Base-by-base conservation (phyloP, 139 green algal genomes). In the Micromonas pusilla region DNA sequence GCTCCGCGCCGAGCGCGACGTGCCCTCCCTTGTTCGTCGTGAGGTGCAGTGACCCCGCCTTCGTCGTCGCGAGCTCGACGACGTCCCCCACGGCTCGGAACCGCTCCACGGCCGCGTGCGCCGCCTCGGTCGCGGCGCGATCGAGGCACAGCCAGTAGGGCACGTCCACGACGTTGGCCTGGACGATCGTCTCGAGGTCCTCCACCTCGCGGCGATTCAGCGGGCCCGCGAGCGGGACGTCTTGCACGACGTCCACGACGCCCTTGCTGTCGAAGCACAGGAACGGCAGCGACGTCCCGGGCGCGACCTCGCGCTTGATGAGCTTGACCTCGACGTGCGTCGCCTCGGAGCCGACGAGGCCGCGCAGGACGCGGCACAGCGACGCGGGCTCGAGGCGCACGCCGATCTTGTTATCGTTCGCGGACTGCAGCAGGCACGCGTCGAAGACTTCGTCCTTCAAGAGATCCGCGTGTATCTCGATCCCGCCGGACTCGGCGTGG, bases 91-190 rank as follows among this genome's bases (percentile, higher is more conserved):
- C 68, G 6, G 19, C 31, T 19, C 19, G 16, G 21, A 75, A 75
- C 68, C 68, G 36, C 38, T 75, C 68, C 37, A 32, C 30, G 19
- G 68, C 33, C 38, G 60, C 37, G 19, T 39, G 26, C 3, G 53
- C 25, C 3, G 5, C 25, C 68, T 60, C 37, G 34, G 33, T 21
- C 37, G 68, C 37, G 20, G 32, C 20, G 6, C 38, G 16, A 26
- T 75, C 68, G 1, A 32, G 26, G 6, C 62, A 28, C 21, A 75
- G 30, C 68, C 68, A 75, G 53, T 75, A 75, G 34, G 68, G 68
- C n/a, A 75, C 68, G 37, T 75, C 37, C 3, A 63, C 68, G 68
- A 75, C 37, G 31, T 62, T 75, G 20, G 68, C 38, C 37, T 63
- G 34, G 37, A 75, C 38, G 20, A 62, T 30, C 36, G 19, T 60